Evolutionary conservation across 176 grass and related monocot species (phyloP), one percentile per base, ranked within the genome.

Genomic region (Carex myosuroides): DNA sequence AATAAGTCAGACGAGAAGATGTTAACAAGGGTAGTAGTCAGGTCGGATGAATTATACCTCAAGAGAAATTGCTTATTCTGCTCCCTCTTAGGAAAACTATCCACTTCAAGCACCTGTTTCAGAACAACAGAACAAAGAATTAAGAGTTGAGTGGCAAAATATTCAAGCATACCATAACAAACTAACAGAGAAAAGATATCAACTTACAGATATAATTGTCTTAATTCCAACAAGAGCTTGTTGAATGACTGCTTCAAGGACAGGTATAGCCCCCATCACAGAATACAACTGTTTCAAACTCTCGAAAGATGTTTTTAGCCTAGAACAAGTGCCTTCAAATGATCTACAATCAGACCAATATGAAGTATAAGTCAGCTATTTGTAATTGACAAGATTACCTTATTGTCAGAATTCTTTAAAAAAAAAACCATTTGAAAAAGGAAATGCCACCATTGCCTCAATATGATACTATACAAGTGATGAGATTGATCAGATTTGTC

Each of bases 221-320:
- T 92, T 87, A 41, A 94, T 89, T 72, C 86, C 93, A 1, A 86
- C 55, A 80, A 95, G 93, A 2, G 93, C 93, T 84, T 92, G 91
- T 13, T 95, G 96, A 58, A 99, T 88, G 20, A 99, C 83, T 26
- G 91, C 86, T 26, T 92, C 88, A 39, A 95, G 88, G 60, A 99
- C 85, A 24, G 88, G 88, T 86, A 95, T 87, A 24, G 92, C 91
- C 81, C 90, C 91, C 0, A 80, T 87, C 46, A 82, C 90, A 6
- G 87, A 84, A 83, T 86, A 94, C 59, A 99, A 62, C 0, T 90
- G 96, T 85, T 95, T 99, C 65, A 95, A 81, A 66, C 86, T 91
- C 85, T 94, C 93, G 18, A 99, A 99, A 53, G 88, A 92, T 1
- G 77, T 89, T 13, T 56, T 91, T 64, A 99, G 61, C 13, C 88